Conservation (phyloP, 2,329 filamentous ascomycete species). For the Xylaria sp. region DNA sequence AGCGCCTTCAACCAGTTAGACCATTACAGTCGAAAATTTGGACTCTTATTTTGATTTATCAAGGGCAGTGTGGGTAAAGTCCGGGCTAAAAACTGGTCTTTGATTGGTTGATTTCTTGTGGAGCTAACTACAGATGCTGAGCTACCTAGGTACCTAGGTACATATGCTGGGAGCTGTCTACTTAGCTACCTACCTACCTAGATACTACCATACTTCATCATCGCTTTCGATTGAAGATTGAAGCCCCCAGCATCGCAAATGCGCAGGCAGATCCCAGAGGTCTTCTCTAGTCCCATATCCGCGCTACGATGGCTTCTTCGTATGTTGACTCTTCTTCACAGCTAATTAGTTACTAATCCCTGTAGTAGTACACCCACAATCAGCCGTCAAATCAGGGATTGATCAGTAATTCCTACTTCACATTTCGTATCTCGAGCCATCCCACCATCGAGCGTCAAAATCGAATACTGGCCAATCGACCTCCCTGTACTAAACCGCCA, state of each 20-base stretch:
- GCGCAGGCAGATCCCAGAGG: background rate
- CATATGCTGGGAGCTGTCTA: too few relatives aligned
- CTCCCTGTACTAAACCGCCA: background rate
- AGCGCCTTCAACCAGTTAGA: slow-evolving; percentile 67
- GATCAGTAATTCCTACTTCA: background rate
- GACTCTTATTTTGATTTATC: slow-evolving; percentile 28
- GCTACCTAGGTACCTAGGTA: background rate
- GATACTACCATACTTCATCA: background rate
- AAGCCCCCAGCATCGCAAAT: background rate
- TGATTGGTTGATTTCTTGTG: slow-evolving; percentile 6
- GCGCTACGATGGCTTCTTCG: background rate
- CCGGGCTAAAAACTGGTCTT: background rate
- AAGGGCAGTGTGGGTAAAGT: slow-evolving; percentile 10
- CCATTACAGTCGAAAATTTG: slow-evolving; percentile 67
- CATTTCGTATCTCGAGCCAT: background rate
- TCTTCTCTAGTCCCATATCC: background rate
- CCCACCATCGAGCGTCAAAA: background rate
- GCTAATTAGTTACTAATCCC: background rate
- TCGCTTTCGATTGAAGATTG: background rate
- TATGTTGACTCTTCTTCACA: background rate
- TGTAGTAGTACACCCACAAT: background rate
- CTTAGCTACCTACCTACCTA: slow-evolving; percentile 1
- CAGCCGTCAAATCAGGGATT: background rate
- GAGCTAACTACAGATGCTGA: background rate
- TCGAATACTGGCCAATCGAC: background rate